A percentile compares a stretch with the other conserved stretches of the same genome.
Evolutionary conservation across 2,329 filamentous ascomycete species (phyloP).

Genomic region (Lanzia echinophila): DNA sequence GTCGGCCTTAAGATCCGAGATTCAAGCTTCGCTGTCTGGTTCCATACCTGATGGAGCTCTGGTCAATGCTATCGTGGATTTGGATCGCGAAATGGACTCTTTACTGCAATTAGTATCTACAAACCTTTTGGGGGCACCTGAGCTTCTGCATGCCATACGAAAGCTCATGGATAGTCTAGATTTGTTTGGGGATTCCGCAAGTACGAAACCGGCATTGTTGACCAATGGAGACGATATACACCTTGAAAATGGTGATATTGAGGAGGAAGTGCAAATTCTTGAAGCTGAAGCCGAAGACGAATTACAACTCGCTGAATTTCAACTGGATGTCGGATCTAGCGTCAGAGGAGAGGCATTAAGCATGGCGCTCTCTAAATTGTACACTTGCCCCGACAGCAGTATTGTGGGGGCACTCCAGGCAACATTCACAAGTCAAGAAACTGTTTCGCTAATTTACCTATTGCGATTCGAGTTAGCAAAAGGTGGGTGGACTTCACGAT

Average conservation of each 20-base stretch:
- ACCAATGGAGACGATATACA: slow-evolving; percentile 20
- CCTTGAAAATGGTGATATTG: slow-evolving; percentile 16
- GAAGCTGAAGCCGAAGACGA: slow-evolving; percentile 57
- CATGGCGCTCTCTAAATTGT: slow-evolving; percentile 62
- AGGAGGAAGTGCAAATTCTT: slow-evolving; percentile 41
- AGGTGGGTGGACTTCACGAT: slow-evolving; percentile 69
- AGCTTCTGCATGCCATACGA: slow-evolving; percentile 60
- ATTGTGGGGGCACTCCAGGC: slow-evolving; percentile 59
- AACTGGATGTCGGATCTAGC: slow-evolving; percentile 57
- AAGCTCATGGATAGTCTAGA: slow-evolving; percentile 64
- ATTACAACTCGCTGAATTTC: slow-evolving; percentile 60
- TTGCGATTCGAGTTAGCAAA: slow-evolving; percentile 66
- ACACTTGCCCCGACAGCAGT: slow-evolving; percentile 52
- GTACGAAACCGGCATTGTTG: slow-evolving; percentile 22
- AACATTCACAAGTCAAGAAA: slow-evolving; percentile 59
- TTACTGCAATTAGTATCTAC: slow-evolving; percentile 59
- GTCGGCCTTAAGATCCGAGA: slow-evolving; percentile 47
- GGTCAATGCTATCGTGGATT: slow-evolving; percentile 52
- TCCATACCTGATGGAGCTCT: slow-evolving; percentile 53
- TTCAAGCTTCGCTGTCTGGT: slow-evolving; percentile 31
- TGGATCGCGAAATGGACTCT: slow-evolving; percentile 63
- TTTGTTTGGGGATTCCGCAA: slow-evolving; percentile 31
- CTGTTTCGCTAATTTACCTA: slow-evolving; percentile 64
- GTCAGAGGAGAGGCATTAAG: slow-evolving; percentile 59
- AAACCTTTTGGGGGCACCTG: slow-evolving; percentile 57